Evolutionary conservation across 257 asterid species (phyloP).

Genomic region (Leptodermis oblonga): DNA sequence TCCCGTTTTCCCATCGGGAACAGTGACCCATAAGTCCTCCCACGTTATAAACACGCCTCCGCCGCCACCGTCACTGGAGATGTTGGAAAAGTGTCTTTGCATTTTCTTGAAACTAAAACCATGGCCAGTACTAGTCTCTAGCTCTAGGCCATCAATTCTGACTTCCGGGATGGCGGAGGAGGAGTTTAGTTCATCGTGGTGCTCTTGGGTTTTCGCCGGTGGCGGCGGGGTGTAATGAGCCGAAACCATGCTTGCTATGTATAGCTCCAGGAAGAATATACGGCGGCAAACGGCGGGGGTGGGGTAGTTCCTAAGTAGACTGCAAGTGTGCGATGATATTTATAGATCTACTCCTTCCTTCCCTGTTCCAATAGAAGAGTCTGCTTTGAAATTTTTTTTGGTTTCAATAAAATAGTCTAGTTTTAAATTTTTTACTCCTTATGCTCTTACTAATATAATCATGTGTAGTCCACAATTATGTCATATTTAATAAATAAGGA

Average conservation of each 20-base stretch:
- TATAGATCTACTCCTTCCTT: too few species aligned
- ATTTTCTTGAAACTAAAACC: neutral
- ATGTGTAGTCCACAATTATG: too few species aligned
- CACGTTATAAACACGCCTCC: constrained; percentile 23
- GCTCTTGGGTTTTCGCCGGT: neutral
- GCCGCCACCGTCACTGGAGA: neutral
- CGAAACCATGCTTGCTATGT: neutral
- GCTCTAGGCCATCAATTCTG: neutral
- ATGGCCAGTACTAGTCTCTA: neutral
- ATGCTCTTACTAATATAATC: too few species aligned
- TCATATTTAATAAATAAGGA: too few species aligned
- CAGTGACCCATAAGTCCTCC: constrained; percentile 29
- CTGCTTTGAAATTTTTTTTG: too few species aligned
- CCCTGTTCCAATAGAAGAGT: too few species aligned
- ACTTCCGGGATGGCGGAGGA: constrained; percentile 1
- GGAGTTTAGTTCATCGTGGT: neutral
- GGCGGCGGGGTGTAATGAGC: neutral
- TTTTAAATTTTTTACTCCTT: too few species aligned
- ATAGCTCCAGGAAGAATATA: neutral
- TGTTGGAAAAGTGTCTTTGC: too few species aligned
- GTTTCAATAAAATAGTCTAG: too few species aligned
- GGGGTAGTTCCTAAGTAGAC: too few species aligned
- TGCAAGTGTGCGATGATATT: too few species aligned
- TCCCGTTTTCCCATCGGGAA: constrained; percentile 17
- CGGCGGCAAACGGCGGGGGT: too few species aligned